A percentile compares a stretch with the other conserved stretches of the same genome.
phyloP scores from a whole-genome alignment of 257 asterid genomes.

The Solanum chilense region DNA sequence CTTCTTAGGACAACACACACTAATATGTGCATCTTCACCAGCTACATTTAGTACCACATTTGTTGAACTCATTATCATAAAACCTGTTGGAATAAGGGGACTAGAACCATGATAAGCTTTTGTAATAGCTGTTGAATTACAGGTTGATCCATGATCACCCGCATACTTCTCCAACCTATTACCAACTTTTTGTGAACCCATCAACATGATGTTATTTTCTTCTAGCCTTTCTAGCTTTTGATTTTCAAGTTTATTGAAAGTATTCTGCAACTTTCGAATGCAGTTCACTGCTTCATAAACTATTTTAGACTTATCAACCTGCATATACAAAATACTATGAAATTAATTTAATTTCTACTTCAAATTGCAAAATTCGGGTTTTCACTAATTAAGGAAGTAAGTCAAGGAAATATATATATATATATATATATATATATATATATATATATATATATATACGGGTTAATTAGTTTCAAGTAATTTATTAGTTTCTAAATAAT shows the following conservation, averaged over 20 bases:
- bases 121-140: neutral
- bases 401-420: too few relatives aligned
- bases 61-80: constrained; percentile 20
- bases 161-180: constrained; percentile 27
- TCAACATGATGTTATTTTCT: neutral
- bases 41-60: constrained; percentile 17
- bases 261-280: constrained; percentile 33
- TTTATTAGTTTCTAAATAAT: too few relatives aligned
- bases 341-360: too few relatives aligned
- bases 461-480: too few relatives aligned
- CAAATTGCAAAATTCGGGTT: fast-evolving
- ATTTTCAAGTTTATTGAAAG: constrained; percentile 25
- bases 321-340: neutral
- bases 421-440: too few relatives aligned
- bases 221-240: constrained; percentile 29
- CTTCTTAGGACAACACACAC: constrained; percentile 18
- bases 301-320: constrained; percentile 73
- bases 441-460: too few relatives aligned
- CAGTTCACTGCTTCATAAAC: constrained; percentile 61
- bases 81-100: neutral
- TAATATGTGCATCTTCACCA: constrained; percentile 20
- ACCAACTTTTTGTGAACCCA: constrained; percentile 4
- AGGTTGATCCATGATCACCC: constrained; percentile 34
- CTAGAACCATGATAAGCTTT: neutral
- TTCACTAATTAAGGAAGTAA: neutral